Percentiles rank a stretch among this genome's conserved stretches.
These are phyloP conservation scores for Terana coerulea DNA, from an alignment of 768 basidiomycete species.

Conservation along the genomic window DNA sequence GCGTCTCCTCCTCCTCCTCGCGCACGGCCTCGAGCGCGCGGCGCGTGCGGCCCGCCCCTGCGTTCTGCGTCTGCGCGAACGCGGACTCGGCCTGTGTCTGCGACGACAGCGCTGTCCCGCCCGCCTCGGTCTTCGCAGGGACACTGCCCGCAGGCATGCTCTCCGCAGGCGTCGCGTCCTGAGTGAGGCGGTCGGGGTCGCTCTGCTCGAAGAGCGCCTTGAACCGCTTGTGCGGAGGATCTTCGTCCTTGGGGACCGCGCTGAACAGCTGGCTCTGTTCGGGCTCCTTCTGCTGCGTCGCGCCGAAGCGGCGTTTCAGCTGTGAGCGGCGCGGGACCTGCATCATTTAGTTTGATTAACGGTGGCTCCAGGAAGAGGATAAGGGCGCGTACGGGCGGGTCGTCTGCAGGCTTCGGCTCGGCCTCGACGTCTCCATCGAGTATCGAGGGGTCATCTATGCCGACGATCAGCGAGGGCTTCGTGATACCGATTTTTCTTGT, in stretches of 20 bases:
- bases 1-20: conserved; percentile 61
- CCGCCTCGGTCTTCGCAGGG: conserved; percentile 16
- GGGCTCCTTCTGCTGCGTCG: conserved; percentile 36
- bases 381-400: neutral
- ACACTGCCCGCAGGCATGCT: neutral
- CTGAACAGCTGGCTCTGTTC: conserved; percentile 21
- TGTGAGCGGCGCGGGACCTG: neutral
- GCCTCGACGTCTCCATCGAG: neutral
- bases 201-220: conserved; percentile 67
- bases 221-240: conserved; percentile 67
- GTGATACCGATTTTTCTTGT: too few species aligned
- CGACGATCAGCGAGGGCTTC: conserved; percentile 3
- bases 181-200: conserved; percentile 39
- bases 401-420: neutral
- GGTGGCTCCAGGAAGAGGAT: neutral
- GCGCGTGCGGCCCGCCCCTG: conserved; percentile 12
- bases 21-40: conserved; percentile 31
- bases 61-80: conserved; percentile 17
- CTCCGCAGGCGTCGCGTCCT: neutral
- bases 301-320: conserved; percentile 10
- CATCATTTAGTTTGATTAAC: neutral
- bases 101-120: conserved; percentile 25
- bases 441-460: conserved; percentile 8
- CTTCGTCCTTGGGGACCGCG: conserved; percentile 30
- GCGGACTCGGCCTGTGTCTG: neutral